Evolutionary conservation across 768 basidiomycete genomes (phyloP).

Genomic region (Dioszegia hungarica): DNA sequence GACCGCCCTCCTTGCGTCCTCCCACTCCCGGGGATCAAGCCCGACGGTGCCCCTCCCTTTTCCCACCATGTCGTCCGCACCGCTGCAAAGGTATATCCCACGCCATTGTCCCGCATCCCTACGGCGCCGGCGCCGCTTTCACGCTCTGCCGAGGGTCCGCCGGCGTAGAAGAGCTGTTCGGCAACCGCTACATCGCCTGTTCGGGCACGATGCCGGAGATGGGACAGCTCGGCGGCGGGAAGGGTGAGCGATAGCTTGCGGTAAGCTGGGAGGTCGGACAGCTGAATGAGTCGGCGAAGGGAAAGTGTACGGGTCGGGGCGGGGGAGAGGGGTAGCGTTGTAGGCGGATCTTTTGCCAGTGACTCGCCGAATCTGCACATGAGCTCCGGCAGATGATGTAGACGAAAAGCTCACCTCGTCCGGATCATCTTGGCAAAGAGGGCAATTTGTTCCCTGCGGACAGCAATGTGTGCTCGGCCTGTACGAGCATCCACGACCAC

Average conservation of each 20-base stretch:
- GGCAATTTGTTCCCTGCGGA: slow-evolving; percentile 40
- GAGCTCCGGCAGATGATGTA: neutral
- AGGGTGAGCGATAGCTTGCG: slow-evolving; percentile 43
- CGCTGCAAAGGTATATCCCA: slow-evolving; percentile 41
- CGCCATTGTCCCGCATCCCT: slow-evolving; percentile 33
- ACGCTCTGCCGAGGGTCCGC: slow-evolving; percentile 15
- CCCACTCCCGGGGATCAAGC: slow-evolving; percentile 33
- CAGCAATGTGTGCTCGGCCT: slow-evolving; percentile 37
- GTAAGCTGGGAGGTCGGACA: slow-evolving; percentile 40
- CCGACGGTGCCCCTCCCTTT: slow-evolving; percentile 32
- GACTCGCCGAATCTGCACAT: slow-evolving; percentile 34
- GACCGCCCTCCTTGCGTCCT: slow-evolving; percentile 22
- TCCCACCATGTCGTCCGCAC: slow-evolving; percentile 48
- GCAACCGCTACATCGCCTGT: slow-evolving; percentile 31
- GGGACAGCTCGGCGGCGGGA: slow-evolving; percentile 41
- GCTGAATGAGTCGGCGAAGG: slow-evolving; percentile 36
- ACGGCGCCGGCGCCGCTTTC: slow-evolving; percentile 7
- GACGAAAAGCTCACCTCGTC: slow-evolving; percentile 26
- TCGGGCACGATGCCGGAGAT: slow-evolving; percentile 32
- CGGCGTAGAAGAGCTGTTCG: slow-evolving; percentile 40
- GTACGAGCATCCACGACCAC: slow-evolving; percentile 38
- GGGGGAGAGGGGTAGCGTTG: slow-evolving; percentile 27
- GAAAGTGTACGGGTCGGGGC: slow-evolving; percentile 32
- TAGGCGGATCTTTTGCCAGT: slow-evolving; percentile 38
- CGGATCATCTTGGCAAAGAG: slow-evolving; percentile 48